A percentile compares a stretch with the other conserved stretches of the same genome.
phyloP scores from a whole-genome alignment of 1,139 yeast genomes.

The Pichia sp. region DNA sequence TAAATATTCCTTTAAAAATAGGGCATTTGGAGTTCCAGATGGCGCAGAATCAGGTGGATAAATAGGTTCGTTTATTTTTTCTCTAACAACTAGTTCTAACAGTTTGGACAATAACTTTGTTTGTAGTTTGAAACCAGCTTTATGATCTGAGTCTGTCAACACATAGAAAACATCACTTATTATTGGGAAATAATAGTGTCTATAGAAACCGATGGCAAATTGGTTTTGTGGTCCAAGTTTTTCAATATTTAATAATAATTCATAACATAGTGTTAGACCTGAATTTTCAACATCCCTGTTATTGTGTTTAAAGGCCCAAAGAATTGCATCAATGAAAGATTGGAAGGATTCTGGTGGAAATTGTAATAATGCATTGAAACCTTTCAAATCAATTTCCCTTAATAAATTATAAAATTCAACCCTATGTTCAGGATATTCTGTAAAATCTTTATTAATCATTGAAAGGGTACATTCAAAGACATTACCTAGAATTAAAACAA shows the following conservation, averaged over 20 bases:
- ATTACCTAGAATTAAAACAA: conserved; percentile 77
- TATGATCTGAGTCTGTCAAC: conserved; percentile 94
- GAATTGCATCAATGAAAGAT: conserved; percentile 83
- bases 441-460: conserved; percentile 92
- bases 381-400: conserved; percentile 77
- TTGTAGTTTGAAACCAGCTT: conserved; percentile 90
- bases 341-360: conserved; percentile 91
- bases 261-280: conserved; percentile 77
- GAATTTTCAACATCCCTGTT: conserved; percentile 92
- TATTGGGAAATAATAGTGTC: conserved; percentile 82
- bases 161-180: conserved; percentile 90
- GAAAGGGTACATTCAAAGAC: conserved; percentile 92
- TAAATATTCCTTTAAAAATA: conserved; percentile 73
- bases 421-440: conserved; percentile 97
- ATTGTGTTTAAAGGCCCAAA: conserved; percentile 98
- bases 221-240: conserved; percentile 60
- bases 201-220: conserved; percentile 82
- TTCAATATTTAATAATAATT: conserved; percentile 78
- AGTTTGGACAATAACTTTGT: conserved; percentile 78
- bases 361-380: conserved; percentile 80
- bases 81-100: conserved; percentile 76
- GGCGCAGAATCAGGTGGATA: conserved; percentile 70
- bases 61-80: conserved; percentile 68
- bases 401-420: conserved; percentile 89
- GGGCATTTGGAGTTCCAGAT: conserved; percentile 75